Conservation (phyloP, 208 protist species). For the Kentomonas sorsogonicus region DNA sequence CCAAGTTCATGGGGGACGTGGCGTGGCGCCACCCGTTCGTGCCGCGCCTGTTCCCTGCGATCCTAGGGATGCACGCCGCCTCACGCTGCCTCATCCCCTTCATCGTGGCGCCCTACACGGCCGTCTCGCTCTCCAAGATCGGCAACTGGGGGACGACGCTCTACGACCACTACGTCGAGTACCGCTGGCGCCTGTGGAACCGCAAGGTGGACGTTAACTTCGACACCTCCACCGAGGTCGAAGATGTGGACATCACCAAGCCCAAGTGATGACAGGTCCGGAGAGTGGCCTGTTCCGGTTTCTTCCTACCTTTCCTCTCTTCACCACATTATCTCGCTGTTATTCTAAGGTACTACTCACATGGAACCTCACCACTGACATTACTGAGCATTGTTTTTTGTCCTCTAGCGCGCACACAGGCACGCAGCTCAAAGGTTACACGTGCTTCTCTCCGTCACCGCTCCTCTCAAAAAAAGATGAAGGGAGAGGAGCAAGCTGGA, state of each 20-base stretch:
- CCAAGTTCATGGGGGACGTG: slow-evolving; percentile 86
- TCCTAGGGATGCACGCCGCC: slow-evolving; percentile 76
- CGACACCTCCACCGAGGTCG: slow-evolving; percentile 63
- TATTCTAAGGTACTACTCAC: not conserved
- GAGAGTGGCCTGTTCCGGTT: not conserved
- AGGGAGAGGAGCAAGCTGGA: not conserved
- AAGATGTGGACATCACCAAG: slow-evolving; percentile 55
- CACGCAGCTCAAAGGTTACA: not conserved
- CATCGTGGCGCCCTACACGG: slow-evolving; percentile 71
- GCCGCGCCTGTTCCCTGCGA: slow-evolving; percentile 72
- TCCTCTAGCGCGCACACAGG: not conserved
- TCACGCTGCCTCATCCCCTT: slow-evolving; percentile 82
- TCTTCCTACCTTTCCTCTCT: not conserved
- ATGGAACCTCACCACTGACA: not conserved
- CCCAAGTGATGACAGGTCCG: slow-evolving; percentile 12
- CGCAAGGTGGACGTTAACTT: slow-evolving; percentile 66
- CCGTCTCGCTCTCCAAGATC: slow-evolving; percentile 41
- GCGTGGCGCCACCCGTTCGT: slow-evolving; percentile 81
- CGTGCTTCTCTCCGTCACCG: not conserved
- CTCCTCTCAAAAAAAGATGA: not conserved
- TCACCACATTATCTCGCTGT: slow-evolving; percentile 5
- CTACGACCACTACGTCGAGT: slow-evolving; percentile 82
- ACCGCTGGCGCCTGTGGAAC: slow-evolving; percentile 65
- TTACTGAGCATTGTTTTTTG: not conserved
- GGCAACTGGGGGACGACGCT: slow-evolving; percentile 55